A percentile compares a stretch with the other conserved stretches of the same genome.
These are phyloP conservation scores for Tolypocladium guangdongense DNA, from an alignment of 2,329 filamentous ascomycete species.

Conservation along the genomic window DNA sequence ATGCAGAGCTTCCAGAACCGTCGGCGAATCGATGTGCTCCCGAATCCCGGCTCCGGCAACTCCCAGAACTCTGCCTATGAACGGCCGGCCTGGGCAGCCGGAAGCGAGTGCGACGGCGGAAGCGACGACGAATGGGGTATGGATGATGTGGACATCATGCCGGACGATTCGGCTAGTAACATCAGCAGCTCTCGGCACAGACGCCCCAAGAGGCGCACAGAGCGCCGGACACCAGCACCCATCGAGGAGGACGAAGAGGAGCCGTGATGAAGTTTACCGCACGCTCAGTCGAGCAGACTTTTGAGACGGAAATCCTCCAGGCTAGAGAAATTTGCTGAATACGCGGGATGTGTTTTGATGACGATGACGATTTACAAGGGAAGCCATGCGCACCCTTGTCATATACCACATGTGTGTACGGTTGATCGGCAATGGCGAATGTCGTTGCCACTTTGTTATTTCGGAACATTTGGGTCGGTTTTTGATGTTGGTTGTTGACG, in stretches of 20 bases:
- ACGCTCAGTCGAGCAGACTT: neutral
- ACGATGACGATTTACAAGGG: slow-evolving; percentile 3
- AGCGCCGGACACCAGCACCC: slow-evolving; percentile 60
- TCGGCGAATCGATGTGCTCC: slow-evolving; percentile 44
- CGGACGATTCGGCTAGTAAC: slow-evolving; percentile 73
- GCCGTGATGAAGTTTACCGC: slow-evolving; percentile 4
- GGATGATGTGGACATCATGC: slow-evolving; percentile 53
- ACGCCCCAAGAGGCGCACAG: slow-evolving; percentile 55
- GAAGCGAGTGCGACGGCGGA: slow-evolving; percentile 34
- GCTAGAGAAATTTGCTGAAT: neutral
- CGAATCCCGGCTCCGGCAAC: slow-evolving; percentile 34
- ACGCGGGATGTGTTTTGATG: slow-evolving; percentile 7
- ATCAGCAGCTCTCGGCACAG: slow-evolving; percentile 61
- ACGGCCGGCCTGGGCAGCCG: slow-evolving; percentile 24
- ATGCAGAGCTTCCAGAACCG: slow-evolving; percentile 52
- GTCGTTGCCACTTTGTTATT: neutral
- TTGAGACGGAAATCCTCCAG: neutral
- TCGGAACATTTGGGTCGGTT: neutral
- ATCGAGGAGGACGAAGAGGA: slow-evolving; percentile 68
- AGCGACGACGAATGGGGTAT: slow-evolving; percentile 49
- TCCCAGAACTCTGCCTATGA: slow-evolving; percentile 34
- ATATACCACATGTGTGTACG: slow-evolving; percentile 16
- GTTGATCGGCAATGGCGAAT: neutral
- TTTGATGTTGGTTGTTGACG: neutral
- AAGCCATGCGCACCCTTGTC: slow-evolving; percentile 8